Percentiles rank a stretch among this genome's conserved stretches.
phyloP scores from a whole-genome alignment of 441 rosid species.

The Brassica balearica region DNA sequence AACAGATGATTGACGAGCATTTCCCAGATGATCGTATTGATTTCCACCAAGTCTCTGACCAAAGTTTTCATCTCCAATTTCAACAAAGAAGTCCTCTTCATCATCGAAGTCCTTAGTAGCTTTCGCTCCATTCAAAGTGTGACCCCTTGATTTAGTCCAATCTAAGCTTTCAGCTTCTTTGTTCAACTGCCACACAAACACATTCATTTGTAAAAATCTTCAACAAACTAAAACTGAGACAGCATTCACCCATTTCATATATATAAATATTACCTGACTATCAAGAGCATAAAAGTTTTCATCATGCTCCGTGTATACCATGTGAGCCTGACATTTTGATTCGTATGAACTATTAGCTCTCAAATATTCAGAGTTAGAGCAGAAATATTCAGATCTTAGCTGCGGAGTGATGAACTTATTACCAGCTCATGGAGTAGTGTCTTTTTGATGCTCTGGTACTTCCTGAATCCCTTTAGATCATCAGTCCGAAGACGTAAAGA shows the following conservation, averaged over 20 bases:
- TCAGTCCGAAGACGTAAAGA: constrained; percentile 97
- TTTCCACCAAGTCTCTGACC: constrained; percentile 83
- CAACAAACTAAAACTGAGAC: constrained; percentile 14
- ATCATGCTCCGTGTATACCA: constrained; percentile 93
- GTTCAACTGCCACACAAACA: constrained; percentile 63
- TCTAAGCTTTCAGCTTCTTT: constrained; percentile 86
- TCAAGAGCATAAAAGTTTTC: constrained; percentile 83
- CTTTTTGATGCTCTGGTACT: constrained; percentile 88
- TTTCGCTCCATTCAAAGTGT: constrained; percentile 58
- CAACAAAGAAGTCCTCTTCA: constrained; percentile 51
- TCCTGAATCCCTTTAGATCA: constrained; percentile 87
- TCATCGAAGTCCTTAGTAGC: constrained; percentile 47
- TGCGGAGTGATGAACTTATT: constrained; percentile 49
- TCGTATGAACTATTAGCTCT: constrained; percentile 31
- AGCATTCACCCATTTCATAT: neutral
- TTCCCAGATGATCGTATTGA: constrained; percentile 52
- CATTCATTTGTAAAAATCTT: neutral
- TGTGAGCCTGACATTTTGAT: constrained; percentile 80
- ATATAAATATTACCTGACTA: constrained; percentile 66
- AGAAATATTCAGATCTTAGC: constrained; percentile 6
- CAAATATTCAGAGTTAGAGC: neutral
- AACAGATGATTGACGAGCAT: constrained; percentile 82
- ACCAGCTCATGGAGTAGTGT: constrained; percentile 98
- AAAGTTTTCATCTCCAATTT: constrained; percentile 29
- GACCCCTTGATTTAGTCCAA: constrained; percentile 90